These are phyloP conservation scores for Cutaneotrichosporon mucoides DNA, from an alignment of 1,284 basidiomycete genomes.

Conservation along the genomic window DNA sequence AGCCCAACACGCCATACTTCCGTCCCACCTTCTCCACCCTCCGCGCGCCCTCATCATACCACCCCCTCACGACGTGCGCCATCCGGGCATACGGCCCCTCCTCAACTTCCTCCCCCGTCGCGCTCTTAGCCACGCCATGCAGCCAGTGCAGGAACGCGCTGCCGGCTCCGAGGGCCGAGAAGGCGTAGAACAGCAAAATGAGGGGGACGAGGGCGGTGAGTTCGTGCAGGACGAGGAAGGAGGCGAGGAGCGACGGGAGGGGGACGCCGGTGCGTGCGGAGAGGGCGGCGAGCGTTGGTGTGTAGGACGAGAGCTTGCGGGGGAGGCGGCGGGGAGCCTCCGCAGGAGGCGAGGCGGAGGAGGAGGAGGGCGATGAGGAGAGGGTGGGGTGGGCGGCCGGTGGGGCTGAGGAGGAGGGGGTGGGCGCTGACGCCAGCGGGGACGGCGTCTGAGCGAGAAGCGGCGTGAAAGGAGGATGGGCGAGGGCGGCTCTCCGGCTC, in stretches of 20 bases:
- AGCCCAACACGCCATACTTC: slow-evolving; percentile 77
- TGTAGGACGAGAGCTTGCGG: slow-evolving; percentile 23
- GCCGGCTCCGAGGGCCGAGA: slow-evolving; percentile 67
- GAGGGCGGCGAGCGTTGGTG: slow-evolving; percentile 28
- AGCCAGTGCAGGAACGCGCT: slow-evolving; percentile 58
- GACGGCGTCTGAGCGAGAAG: too few relatives aligned
- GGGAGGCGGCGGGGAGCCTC: slow-evolving; percentile 4
- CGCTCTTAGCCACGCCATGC: slow-evolving; percentile 2
- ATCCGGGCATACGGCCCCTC: slow-evolving; percentile 8
- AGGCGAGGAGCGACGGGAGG: slow-evolving; percentile 68
- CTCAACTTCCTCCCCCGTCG: slow-evolving; percentile 11
- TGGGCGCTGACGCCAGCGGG: too few relatives aligned
- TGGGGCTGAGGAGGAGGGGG: too few relatives aligned
- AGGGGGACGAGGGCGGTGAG: slow-evolving; percentile 77
- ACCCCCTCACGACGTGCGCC: slow-evolving; percentile 54
- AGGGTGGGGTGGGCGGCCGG: too few relatives aligned
- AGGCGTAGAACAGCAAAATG: slow-evolving; percentile 67
- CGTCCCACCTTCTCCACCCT: slow-evolving; percentile 69
- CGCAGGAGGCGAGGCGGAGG: background rate
- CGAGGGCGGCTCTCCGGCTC: too few relatives aligned
- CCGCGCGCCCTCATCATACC: slow-evolving; percentile 69
- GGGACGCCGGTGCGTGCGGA: slow-evolving; percentile 51
- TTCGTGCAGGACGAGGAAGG: slow-evolving; percentile 83
- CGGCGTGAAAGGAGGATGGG: too few relatives aligned
- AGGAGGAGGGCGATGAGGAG: background rate